Conservation (phyloP, 2,329 filamentous ascomycete genomes). For the Aspergillus floridensis region DNA sequence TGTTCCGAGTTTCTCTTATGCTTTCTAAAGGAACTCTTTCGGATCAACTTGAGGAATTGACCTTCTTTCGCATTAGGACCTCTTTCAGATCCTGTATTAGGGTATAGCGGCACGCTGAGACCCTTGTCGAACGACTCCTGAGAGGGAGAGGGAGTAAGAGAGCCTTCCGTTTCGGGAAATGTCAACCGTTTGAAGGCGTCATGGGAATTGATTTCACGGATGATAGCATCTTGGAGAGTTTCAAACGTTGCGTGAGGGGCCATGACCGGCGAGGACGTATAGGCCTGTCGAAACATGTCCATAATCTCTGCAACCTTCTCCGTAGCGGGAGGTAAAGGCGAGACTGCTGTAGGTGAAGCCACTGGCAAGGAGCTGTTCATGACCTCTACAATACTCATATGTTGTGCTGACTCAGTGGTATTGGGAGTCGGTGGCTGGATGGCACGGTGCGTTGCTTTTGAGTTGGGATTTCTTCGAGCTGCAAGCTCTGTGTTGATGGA, state of each 20-base stretch:
- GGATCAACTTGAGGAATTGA: slow-evolving; percentile 31
- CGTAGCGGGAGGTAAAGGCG: slow-evolving; percentile 24
- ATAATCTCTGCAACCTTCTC: slow-evolving; percentile 42
- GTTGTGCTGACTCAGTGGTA: slow-evolving; percentile 22
- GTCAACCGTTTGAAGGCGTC: slow-evolving; percentile 41
- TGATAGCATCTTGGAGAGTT: slow-evolving; percentile 43
- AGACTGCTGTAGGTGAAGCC: slow-evolving; percentile 24
- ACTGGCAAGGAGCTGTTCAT: slow-evolving; percentile 41
- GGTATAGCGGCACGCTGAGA: slow-evolving; percentile 10
- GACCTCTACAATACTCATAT: slow-evolving; percentile 41
- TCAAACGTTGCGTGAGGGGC: slow-evolving; percentile 40
- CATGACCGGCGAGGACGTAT: slow-evolving; percentile 27
- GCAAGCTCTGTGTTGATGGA: slow-evolving; percentile 43
- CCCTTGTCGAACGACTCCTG: slow-evolving; percentile 24
- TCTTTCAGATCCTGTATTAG: slow-evolving; percentile 20
- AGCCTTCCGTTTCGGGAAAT: slow-evolving; percentile 30
- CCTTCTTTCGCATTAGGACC: slow-evolving; percentile 31
- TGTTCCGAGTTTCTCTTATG: slow-evolving; percentile 27
- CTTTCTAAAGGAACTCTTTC: slow-evolving; percentile 32
- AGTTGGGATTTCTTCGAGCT: slow-evolving; percentile 25
- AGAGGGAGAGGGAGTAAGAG: slow-evolving; percentile 32
- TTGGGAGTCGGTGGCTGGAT: slow-evolving; percentile 39
- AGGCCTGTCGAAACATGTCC: slow-evolving; percentile 42
- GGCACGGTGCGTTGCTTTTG: slow-evolving; percentile 36
- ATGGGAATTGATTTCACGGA: slow-evolving; percentile 46